phyloP scores from a whole-genome alignment of 257 asterid species.

The Echites panduratus region DNA sequence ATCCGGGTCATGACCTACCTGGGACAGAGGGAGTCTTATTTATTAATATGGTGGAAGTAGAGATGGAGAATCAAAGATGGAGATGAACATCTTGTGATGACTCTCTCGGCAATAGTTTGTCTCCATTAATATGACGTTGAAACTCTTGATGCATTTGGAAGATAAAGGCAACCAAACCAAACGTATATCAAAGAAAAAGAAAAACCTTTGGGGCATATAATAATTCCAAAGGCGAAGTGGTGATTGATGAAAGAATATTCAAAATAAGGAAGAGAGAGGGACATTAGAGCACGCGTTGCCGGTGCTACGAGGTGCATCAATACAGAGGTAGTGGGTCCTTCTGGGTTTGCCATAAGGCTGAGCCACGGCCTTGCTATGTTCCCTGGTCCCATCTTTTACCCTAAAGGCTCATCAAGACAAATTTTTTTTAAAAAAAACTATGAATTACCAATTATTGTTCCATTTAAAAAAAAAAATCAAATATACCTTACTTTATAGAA shows the following conservation, averaged over 20 bases:
- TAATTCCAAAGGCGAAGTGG: conserved; percentile 1
- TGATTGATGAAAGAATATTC: conserved; percentile 17
- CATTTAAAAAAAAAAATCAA: too few species aligned
- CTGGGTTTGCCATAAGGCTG: conserved; percentile 36
- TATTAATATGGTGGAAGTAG: conserved; percentile 11
- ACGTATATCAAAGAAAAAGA: too few species aligned
- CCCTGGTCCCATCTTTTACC: conserved; percentile 24
- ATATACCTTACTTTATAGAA: too few species aligned
- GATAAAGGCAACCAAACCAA: not conserved
- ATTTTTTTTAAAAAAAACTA: too few species aligned
- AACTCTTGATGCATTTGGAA: not conserved
- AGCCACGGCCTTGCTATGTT: conserved; percentile 21
- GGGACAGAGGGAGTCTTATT: too few species aligned
- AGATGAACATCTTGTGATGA: not conserved
- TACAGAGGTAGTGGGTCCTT: conserved; percentile 44
- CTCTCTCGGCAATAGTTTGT: not conserved
- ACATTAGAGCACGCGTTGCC: conserved; percentile 81
- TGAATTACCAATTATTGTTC: too few species aligned
- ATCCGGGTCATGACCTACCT: too few species aligned
- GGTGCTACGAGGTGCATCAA: conserved; percentile 40
- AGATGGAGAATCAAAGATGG: conserved; percentile 3
- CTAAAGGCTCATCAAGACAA: too few species aligned
- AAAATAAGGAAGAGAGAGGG: conserved; percentile 19
- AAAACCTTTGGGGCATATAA: not conserved
- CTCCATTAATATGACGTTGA: not conserved